phyloP scores from a whole-genome alignment of 2,329 filamentous ascomycete species.

The Colletotrichum australisinense region DNA sequence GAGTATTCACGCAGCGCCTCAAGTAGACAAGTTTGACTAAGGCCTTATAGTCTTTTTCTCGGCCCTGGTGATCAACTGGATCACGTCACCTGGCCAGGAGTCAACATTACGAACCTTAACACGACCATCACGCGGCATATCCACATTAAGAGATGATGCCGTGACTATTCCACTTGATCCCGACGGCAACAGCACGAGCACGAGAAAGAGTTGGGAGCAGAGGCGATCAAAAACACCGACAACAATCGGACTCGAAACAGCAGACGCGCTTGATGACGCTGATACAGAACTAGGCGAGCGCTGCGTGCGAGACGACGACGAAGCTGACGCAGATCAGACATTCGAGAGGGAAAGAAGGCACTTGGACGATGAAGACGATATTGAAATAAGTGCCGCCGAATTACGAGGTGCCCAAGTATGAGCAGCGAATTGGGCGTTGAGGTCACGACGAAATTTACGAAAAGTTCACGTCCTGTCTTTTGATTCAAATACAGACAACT shows the following conservation, averaged over 20 bases:
- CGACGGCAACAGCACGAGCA: slow-evolving; percentile 2
- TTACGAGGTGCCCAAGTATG: not conserved
- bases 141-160: slow-evolving; percentile 10
- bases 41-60: slow-evolving; percentile 8
- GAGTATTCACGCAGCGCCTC: not conserved
- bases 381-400: not conserved
- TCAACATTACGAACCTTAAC: slow-evolving; percentile 21
- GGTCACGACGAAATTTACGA: not conserved
- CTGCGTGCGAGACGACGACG: not conserved
- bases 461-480: not conserved
- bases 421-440: not conserved
- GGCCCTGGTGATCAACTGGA: slow-evolving; percentile 30
- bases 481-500: not conserved
- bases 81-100: slow-evolving; percentile 21
- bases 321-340: not conserved
- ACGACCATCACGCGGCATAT: slow-evolving; percentile 7
- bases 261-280: not conserved
- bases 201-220: slow-evolving; percentile 19
- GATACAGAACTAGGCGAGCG: not conserved
- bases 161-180: slow-evolving; percentile 19
- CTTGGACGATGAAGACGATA: not conserved
- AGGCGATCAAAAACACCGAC: not conserved
- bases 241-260: not conserved
- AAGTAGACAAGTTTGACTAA: not conserved
- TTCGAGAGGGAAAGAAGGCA: not conserved